Conservation (phyloP, 768 basidiomycete genomes). For the Serpula lacrymans region DNA sequence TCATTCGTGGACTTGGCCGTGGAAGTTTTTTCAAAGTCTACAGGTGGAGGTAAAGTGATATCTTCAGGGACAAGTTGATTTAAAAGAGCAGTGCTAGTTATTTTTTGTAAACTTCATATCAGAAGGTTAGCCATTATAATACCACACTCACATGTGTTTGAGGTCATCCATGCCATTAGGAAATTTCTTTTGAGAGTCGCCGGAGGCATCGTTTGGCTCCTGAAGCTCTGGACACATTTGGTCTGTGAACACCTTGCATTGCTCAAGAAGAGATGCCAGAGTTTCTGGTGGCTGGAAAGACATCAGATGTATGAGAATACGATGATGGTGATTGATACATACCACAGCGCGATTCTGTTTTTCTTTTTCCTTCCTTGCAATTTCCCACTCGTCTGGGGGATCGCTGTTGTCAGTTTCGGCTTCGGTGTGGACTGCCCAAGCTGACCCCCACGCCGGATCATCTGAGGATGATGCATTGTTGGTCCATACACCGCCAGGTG, state of each 20-base stretch:
- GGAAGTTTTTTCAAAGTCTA: conserved; percentile 53
- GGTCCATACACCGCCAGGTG: conserved; percentile 33
- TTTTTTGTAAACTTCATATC: no score
- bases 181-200: conserved; percentile 31
- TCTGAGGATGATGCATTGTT: no score
- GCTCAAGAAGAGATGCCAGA: conserved; percentile 51
- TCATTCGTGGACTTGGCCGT: conserved; percentile 57
- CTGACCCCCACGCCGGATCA: conserved; percentile 34
- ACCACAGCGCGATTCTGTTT: conserved; percentile 64
- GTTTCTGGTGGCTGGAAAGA: conserved; percentile 60
- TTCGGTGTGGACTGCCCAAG: conserved; percentile 34
- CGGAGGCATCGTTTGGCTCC: conserved; percentile 5
- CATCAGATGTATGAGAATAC: conserved; percentile 14
- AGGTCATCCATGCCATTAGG: conserved; percentile 44
- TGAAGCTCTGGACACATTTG: conserved; percentile 51
- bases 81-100: conserved; percentile 36
- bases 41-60: conserved; percentile 44
- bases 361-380: conserved; percentile 54
- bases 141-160: conserved; percentile 56
- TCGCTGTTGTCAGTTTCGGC: conserved; percentile 17
- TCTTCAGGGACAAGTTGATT: conserved; percentile 49
- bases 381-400: conserved; percentile 64
- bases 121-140: neutral
- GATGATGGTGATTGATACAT: conserved; percentile 30
- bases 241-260: conserved; percentile 48